Evolutionary conservation across 345 rosid genomes (phyloP).

Genomic region (Dipteronia dyeriana): DNA sequence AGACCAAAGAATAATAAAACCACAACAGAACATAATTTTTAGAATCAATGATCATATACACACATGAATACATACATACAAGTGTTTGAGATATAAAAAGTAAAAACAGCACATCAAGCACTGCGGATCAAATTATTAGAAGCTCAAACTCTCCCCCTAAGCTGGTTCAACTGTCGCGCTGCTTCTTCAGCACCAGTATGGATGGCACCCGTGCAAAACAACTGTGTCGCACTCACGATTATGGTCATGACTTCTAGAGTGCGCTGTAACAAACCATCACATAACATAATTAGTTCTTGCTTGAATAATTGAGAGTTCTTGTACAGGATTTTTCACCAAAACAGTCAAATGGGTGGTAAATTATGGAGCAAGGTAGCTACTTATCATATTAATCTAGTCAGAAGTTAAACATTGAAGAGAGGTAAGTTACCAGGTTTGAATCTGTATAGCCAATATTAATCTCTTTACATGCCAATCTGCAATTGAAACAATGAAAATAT

Average conservation of each 20-base stretch:
- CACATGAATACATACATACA: not conserved
- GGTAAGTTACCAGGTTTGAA: slow-evolving; percentile 59
- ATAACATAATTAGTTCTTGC: slow-evolving; percentile 7
- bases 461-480: slow-evolving; percentile 89
- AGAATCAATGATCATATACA: not conserved
- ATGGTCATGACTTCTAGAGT: slow-evolving; percentile 72
- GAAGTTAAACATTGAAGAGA: not conserved
- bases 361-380: not conserved
- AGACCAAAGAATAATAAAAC: not conserved
- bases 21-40: not conserved
- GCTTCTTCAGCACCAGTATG: slow-evolving; percentile 51
- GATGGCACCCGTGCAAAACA: slow-evolving; percentile 66
- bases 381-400: not conserved
- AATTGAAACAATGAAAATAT: not conserved
- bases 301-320: not conserved
- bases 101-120: not conserved
- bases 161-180: slow-evolving; percentile 7
- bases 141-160: slow-evolving; percentile 42
- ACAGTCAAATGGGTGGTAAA: not conserved
- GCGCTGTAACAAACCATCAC: slow-evolving; percentile 48
- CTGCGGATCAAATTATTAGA: slow-evolving; percentile 8
- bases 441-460: slow-evolving; percentile 75
- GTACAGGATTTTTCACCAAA: not conserved
- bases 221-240: slow-evolving; percentile 64
- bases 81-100: not conserved